Evolutionary conservation across 164 flowering plant species (phyloP), one percentile per base, ranked within the genome.

Genomic region (grape (Vitis vinifera)): DNA sequence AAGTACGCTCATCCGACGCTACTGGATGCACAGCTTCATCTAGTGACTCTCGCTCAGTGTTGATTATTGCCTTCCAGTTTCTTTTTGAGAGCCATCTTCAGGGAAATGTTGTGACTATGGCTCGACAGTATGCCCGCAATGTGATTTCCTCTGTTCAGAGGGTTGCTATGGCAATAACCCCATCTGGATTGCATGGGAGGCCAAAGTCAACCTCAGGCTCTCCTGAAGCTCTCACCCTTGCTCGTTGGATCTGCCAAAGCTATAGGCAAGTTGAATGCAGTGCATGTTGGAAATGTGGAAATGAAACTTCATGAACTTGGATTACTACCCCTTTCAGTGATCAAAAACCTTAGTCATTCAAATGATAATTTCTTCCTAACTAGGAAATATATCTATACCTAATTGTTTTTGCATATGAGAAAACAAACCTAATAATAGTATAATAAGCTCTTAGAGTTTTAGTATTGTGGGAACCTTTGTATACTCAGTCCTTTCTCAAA

Each of bases 11-110:
- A 10, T 72, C 89, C n/a, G 59, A 78, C 14, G 66, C 78, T 8
- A 55, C 78, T 6, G 86, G 77, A 67, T 89, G 85, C 31, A 68
- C 73, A 3, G 66, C 88, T 13, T 58, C 85, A 3, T 63, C 79
- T 73, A 78, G 70, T 17, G 84, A 61, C 62, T 37, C 73, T 23
- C 83, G 97, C 10, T 87, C 97, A 3, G 87, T 95, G 58, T 78
- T 95, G 77, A 93, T 97, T 0, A 92, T 96, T 69, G 99, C 99
- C 13, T 96, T 96, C 73, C 99, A 96, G 74, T 92, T 93, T 75
- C 97, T 98, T 3, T 91, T 84, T 73, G 99, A 93, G 78, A 83
- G 63, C 75, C 86, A 84, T 69, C 78, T 89, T 16, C 91, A 80
- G 72, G 94, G 91, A 7, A 87, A 81, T 70, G 88, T 95, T 19